Evolutionary conservation across 345 rosid species (phyloP), one percentile per base, ranked within the genome.

Genomic region (Stellera chamaejasme): DNA sequence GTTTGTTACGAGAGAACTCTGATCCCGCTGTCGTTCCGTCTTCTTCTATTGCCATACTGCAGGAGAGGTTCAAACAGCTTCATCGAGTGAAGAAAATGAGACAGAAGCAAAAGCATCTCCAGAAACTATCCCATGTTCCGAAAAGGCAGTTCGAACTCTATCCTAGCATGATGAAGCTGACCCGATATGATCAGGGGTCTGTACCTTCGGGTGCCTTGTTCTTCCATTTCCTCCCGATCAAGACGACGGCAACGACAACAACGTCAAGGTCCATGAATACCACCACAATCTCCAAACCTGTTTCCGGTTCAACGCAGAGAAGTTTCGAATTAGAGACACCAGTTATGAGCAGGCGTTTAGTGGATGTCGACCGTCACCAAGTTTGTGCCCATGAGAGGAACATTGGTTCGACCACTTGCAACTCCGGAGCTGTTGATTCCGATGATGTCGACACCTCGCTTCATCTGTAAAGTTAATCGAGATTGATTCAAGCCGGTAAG

Each of bases 401-500:
- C 45, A 54, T 26, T 58, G 55, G 59, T 51, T 39, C 19, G 4
- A 10, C 15, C 39, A n/a, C n/a, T n/a, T 32, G 39, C 27, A 62
- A 45, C 13, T 42, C 55, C 28, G 67, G 50, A 28, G 15, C 4
- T 58, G 43, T 51, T 60, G 72, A 72, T 45, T 49, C 60, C 60
- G 71, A 70, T 58, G 83, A 79, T 41, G 75, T 85, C 4, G 92
- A 85, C 61, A 85, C 92, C 45, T 85, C 92, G 72, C 88, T 84
- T 58, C 92, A 79, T 72, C 82, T 85, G 75, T 85, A 66, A 73
- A 61, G 13, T 0, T 27, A 59, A 56, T 26, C 10, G 51, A 55
- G n/a, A n/a, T n/a, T n/a, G n/a, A n/a, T n/a, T n/a, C n/a, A n/a
- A n/a, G n/a, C n/a, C n/a, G n/a, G n/a, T n/a, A n/a, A n/a, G n/a